Evolutionary conservation across 2,329 filamentous ascomycete species (phyloP).

Genomic region (Teratosphaeria nubilosa): DNA sequence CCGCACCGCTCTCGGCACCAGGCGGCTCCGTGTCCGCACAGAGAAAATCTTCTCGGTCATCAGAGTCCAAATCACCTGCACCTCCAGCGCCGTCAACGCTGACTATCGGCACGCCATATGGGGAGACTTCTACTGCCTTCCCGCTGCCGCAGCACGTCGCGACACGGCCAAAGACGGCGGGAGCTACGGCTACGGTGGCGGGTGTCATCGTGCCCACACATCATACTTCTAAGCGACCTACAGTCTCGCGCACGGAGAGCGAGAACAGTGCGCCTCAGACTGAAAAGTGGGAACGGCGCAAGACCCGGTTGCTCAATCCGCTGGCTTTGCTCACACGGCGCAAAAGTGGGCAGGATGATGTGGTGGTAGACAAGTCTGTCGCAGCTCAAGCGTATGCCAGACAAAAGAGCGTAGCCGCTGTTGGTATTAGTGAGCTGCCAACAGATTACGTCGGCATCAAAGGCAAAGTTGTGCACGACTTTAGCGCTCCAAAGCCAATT

Average conservation of each 20-base stretch:
- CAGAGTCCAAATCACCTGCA: neutral
- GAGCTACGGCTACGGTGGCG: constrained; percentile 20
- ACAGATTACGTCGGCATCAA: constrained; percentile 54
- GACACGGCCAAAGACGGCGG: constrained; percentile 21
- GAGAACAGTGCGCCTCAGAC: neutral
- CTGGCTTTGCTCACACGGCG: constrained; percentile 50
- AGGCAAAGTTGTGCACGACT: constrained; percentile 55
- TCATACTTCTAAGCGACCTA: constrained; percentile 13
- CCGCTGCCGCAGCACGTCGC: constrained; percentile 24
- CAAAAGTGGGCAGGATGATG: constrained; percentile 35
- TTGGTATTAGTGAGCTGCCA: constrained; percentile 40
- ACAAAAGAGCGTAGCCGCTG: constrained; percentile 41
- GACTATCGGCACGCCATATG: constrained; percentile 24
- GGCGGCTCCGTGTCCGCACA: constrained; percentile 15
- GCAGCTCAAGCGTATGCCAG: constrained; percentile 35
- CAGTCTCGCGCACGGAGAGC: neutral
- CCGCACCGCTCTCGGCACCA: neutral
- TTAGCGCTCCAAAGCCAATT: constrained; percentile 42
- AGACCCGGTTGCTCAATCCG: constrained; percentile 43
- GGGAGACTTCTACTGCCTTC: constrained; percentile 19
- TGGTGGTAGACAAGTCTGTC: constrained; percentile 9
- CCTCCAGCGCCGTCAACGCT: neutral
- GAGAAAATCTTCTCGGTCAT: constrained; percentile 11
- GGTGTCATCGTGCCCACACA: constrained; percentile 27
- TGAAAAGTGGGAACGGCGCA: constrained; percentile 26